Percentiles rank a stretch among this genome's conserved stretches.
phyloP scores from a whole-genome alignment of 305 asterid species.

The Petunia hybrid region DNA sequence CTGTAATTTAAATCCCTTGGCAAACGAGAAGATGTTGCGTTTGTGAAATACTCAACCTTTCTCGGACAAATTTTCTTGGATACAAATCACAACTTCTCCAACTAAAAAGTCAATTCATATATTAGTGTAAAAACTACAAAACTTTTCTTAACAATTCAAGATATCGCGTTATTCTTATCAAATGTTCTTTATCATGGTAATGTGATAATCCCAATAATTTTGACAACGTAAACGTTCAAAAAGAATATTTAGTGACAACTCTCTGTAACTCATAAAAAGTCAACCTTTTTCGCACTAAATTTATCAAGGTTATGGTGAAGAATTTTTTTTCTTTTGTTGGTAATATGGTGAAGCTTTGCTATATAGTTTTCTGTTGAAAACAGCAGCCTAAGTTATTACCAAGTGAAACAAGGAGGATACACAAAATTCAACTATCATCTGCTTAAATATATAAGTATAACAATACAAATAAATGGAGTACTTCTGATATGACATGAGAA shows the following conservation, averaged over 20 bases:
- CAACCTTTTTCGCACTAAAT: background rate
- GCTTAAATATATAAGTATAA: background rate
- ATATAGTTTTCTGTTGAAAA: background rate
- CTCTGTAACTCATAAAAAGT: conserved; percentile 7
- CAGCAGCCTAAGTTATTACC: conserved; percentile 23
- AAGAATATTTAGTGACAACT: background rate
- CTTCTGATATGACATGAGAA: background rate
- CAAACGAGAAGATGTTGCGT: background rate
- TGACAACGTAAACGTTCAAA: background rate
- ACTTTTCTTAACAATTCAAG: background rate
- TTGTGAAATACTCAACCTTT: background rate
- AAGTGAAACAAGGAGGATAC: conserved; percentile 22
- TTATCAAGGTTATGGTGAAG: background rate
- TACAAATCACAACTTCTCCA: background rate
- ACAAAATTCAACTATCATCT: conserved; percentile 8
- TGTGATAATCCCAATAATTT: background rate
- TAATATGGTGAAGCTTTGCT: background rate
- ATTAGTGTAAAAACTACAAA: background rate
- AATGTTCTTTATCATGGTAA: background rate
- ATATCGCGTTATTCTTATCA: background rate
- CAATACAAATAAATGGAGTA: background rate
- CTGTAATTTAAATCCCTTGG: too few species aligned
- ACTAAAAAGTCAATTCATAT: background rate
- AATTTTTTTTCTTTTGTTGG: background rate
- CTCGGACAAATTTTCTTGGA: too few species aligned